A percentile compares a stretch with the other conserved stretches of the same genome.
Evolutionary conservation across 805 yeast genomes (phyloP).

Genomic region (Ogataea angusta): DNA sequence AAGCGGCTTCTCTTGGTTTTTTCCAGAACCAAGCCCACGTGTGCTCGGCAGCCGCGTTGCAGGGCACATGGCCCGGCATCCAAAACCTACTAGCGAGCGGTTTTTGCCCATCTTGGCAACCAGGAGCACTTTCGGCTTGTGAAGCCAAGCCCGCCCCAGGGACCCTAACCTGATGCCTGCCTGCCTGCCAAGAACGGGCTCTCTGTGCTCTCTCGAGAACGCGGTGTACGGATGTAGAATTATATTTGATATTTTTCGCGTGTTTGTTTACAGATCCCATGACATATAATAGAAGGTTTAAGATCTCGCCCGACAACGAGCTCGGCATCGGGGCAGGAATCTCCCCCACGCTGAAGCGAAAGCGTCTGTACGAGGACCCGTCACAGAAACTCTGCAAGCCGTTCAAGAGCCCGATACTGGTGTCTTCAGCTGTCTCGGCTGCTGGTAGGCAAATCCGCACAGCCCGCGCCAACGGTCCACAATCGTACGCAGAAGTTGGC

Average conservation of each 20-base stretch:
- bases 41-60: background rate
- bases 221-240: background rate
- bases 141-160: background rate
- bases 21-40: too few relatives aligned
- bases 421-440: slow-evolving; percentile 16
- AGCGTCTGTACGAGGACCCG: slow-evolving; percentile 52
- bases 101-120: too few relatives aligned
- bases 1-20: background rate
- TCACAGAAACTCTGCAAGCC: slow-evolving; percentile 57
- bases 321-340: slow-evolving; percentile 72
- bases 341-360: slow-evolving; percentile 52
- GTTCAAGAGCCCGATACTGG: slow-evolving; percentile 60
- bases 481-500: slow-evolving; percentile 40
- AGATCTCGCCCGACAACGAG: slow-evolving; percentile 31
- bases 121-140: background rate
- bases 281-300: slow-evolving; percentile 5
- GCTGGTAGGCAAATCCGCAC: slow-evolving; percentile 20
- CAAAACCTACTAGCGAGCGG: too few relatives aligned
- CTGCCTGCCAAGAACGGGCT: too few relatives aligned
- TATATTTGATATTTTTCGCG: background rate
- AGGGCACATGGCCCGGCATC: background rate
- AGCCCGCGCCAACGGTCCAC: slow-evolving; percentile 34
- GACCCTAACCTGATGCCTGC: too few relatives aligned
- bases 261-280: slow-evolving; percentile 3
- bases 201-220: background rate